Evolutionary conservation across 148 eudicot genomes (phyloP).

Genomic region (Vaccinium vitisidaea): DNA sequence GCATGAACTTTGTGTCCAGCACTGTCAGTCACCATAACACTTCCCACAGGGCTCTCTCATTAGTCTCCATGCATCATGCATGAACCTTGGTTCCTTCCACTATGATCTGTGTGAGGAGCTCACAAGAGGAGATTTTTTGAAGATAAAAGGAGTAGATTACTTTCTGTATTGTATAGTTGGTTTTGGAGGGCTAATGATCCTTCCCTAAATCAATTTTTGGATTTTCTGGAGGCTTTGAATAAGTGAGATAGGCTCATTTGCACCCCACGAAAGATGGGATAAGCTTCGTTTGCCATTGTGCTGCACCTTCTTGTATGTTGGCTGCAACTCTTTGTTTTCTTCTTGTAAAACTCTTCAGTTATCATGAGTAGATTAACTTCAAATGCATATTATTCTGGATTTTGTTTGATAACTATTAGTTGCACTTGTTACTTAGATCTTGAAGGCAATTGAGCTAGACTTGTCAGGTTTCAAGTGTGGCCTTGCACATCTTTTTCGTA

Average conservation of each 20-base stretch:
- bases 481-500: constrained; percentile 89
- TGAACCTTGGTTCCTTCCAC: not conserved
- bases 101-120: not conserved
- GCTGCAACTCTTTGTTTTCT: not conserved
- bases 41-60: not conserved
- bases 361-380: not conserved
- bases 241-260: no score
- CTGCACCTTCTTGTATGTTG: not conserved
- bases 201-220: not conserved
- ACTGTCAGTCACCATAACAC: not conserved
- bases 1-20: not conserved
- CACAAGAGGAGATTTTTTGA: not conserved
- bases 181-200: not conserved
- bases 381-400: not conserved
- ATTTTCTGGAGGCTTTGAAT: not conserved
- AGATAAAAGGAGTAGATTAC: not conserved
- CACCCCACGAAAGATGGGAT: not conserved
- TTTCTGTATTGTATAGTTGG: not conserved
- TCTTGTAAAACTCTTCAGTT: not conserved
- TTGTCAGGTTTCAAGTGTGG: constrained; percentile 87
- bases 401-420: not conserved
- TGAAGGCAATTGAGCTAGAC: constrained; percentile 86
- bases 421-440: constrained; percentile 36
- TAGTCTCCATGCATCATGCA: not conserved
- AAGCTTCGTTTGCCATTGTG: not conserved